A percentile compares a stretch with the other conserved stretches of the same genome.
Evolutionary conservation across 495 filamentous ascomycete genomes (phyloP).

Genomic region (Letharia columbiana): DNA sequence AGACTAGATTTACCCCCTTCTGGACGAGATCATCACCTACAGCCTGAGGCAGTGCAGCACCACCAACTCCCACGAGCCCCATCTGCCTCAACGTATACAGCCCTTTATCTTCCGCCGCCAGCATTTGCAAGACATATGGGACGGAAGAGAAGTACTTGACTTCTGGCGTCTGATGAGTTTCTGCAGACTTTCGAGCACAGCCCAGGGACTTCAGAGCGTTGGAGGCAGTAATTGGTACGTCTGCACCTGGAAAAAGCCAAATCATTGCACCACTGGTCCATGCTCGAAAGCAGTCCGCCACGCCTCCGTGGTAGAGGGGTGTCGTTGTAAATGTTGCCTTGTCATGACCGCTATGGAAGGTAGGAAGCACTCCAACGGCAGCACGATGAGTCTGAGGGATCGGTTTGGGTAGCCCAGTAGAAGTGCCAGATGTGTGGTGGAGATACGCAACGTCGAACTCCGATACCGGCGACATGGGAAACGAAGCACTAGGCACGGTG

Average conservation of each 20-base stretch:
- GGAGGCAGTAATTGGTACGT: slow-evolving; percentile 39
- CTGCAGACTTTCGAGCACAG: slow-evolving; percentile 12
- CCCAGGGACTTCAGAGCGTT: slow-evolving; percentile 38
- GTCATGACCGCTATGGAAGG: slow-evolving; percentile 25
- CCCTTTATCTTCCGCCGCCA: slow-evolving; percentile 32
- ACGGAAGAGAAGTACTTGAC: slow-evolving; percentile 49
- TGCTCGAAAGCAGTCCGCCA: slow-evolving; percentile 49
- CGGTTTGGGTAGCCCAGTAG: slow-evolving; percentile 45
- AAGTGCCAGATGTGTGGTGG: slow-evolving; percentile 47
- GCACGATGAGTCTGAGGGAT: slow-evolving; percentile 43
- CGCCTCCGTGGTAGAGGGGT: slow-evolving; percentile 52
- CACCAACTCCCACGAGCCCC: slow-evolving; percentile 51
- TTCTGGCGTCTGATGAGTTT: slow-evolving; percentile 9
- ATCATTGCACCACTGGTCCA: slow-evolving; percentile 43
- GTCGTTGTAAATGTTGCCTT: slow-evolving; percentile 51
- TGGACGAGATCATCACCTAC: slow-evolving; percentile 40
- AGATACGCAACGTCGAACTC: slow-evolving; percentile 34
- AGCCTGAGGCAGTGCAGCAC: slow-evolving; percentile 41
- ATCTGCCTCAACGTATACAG: slow-evolving; percentile 36
- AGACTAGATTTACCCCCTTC: slow-evolving; percentile 43
- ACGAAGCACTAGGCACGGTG: not conserved
- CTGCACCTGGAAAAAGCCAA: slow-evolving; percentile 46
- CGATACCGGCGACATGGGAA: slow-evolving; percentile 2
- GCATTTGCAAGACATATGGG: slow-evolving; percentile 46
- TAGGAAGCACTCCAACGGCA: slow-evolving; percentile 42